Evolutionary conservation across 78 protist genomes (phyloP), one percentile per base, ranked within the genome.

Genomic region (slime mould (Dictyostelium discoideum)): DNA sequence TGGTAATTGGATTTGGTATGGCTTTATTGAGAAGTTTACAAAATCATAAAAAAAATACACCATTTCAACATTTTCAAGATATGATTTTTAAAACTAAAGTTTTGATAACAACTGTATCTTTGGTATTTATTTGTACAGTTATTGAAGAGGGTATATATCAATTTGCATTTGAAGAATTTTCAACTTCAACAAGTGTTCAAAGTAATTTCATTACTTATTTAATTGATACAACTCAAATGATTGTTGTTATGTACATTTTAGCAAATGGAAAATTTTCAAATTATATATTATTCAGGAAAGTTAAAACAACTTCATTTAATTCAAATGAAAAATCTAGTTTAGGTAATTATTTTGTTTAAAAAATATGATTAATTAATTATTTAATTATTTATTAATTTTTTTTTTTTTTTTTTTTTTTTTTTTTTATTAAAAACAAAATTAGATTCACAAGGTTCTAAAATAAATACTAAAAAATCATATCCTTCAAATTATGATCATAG

Each of bases 11-110:
- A 3, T 63, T 63, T 85, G 89, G 89, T 13, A 26, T 42, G 40
- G 40, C 73, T 8, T 26, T 85, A 18, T 42, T 67, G 2, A 85
- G 24, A 24, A 7, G 20, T 24, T 67, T 85, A 9, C 72, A 85
- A 67, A 22, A 42, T 13, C 79, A 85, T 67, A 24, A 42, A 44
- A 85, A 85, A 24, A 63, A 85, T 20, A 48, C 46, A 26, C 16
- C 29, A 22, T 69, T 20, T 42, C 26, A 63, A 42, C 67, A 85
- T 24, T 85, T 24, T 67, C n/a, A 67, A 42, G n/a, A 67, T 7
- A 85, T 85, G 89, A 85, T 85, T 6, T 44, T 67, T n/a, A 85
- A 67, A 44, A 85, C 89, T 9, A 85, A 85, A 85, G 32, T 85
- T 13, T 24, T 85, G 29, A 1, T 42, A 0, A 67, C 13, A 10